A percentile compares a stretch with the other conserved stretches of the same genome.
phyloP scores from a whole-genome alignment of 495 filamentous ascomycete species.

The Talaromyces adpressus region DNA sequence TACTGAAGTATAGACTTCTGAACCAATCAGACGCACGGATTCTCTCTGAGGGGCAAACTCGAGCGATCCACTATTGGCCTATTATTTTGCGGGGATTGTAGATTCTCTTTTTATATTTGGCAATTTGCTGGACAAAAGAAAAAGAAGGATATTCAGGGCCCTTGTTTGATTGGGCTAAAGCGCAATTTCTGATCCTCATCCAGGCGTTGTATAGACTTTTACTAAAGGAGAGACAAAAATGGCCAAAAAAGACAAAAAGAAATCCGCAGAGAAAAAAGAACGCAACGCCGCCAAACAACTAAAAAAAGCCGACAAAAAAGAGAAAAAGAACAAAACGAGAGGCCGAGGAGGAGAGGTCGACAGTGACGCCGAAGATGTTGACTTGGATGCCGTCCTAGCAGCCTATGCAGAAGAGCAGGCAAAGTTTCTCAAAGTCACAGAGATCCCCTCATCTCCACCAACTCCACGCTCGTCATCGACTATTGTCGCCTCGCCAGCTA shows the following conservation, averaged over 20 bases:
- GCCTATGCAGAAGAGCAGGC: conserved; percentile 82
- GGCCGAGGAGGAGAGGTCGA: conserved; percentile 50
- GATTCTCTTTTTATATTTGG: neutral
- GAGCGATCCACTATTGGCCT: neutral
- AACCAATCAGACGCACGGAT: conserved; percentile 1
- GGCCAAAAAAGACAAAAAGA: conserved; percentile 47
- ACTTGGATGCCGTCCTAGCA: conserved; percentile 92
- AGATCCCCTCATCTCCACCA: conserved; percentile 67
- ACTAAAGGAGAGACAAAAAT: conserved; percentile 15
- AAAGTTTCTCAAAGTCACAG: conserved; percentile 87
- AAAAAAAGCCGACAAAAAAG: conserved; percentile 63
- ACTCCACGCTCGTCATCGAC: conserved; percentile 71
- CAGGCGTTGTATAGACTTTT: too few species aligned
- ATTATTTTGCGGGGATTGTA: conserved; percentile 4
- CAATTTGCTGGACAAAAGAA: neutral
- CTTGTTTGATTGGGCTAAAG: neutral
- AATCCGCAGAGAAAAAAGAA: conserved; percentile 48
- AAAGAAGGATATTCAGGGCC: neutral
- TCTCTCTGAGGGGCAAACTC: neutral
- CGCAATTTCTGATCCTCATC: too few species aligned
- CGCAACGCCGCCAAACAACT: conserved; percentile 46
- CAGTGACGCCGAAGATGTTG: conserved; percentile 84
- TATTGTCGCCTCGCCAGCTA: conserved; percentile 74
- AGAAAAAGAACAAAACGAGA: conserved; percentile 63
- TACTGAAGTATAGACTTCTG: neutral